phyloP scores from a whole-genome alignment of 768 basidiomycete genomes.

The Mycena galericulata region DNA sequence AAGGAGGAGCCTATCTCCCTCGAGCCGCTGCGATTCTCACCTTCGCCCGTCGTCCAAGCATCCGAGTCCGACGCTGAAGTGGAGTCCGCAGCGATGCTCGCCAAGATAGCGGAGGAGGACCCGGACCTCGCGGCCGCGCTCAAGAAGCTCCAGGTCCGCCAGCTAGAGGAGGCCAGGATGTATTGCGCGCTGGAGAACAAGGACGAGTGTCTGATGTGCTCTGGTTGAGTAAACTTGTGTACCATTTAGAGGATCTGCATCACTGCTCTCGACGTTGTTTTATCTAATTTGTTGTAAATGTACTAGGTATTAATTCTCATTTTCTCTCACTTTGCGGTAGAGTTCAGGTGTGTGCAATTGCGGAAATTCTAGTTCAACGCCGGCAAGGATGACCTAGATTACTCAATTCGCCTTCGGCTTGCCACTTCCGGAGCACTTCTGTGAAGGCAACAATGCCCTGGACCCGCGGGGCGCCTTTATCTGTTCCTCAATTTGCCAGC shows the following conservation, averaged over 20 bases:
- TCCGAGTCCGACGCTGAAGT: slow-evolving; percentile 61
- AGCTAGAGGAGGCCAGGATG: slow-evolving; percentile 85
- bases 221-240: slow-evolving; percentile 57
- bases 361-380: too few relatives aligned
- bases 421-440: too few relatives aligned
- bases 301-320: slow-evolving; percentile 23
- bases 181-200: slow-evolving; percentile 93
- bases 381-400: too few relatives aligned
- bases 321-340: slow-evolving; percentile 14
- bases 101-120: slow-evolving; percentile 66
- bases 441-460: too few relatives aligned
- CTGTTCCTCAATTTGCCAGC: too few relatives aligned
- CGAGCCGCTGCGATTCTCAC: slow-evolving; percentile 19
- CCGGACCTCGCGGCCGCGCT: slow-evolving; percentile 88
- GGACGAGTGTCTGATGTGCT: slow-evolving; percentile 95
- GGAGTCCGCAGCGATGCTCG: too few relatives aligned
- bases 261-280: too few relatives aligned
- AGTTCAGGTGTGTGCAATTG: too few relatives aligned
- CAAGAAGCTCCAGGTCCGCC: slow-evolving; percentile 73
- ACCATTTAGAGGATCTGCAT: slow-evolving; percentile 17
- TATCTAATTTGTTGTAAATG: too few relatives aligned
- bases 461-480: too few relatives aligned
- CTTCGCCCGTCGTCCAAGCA: slow-evolving; percentile 44
- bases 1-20: slow-evolving; percentile 45
- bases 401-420: too few relatives aligned